Base-by-base conservation (phyloP, 208 protist genomes). In the Leishmania braziliensis region DNA sequence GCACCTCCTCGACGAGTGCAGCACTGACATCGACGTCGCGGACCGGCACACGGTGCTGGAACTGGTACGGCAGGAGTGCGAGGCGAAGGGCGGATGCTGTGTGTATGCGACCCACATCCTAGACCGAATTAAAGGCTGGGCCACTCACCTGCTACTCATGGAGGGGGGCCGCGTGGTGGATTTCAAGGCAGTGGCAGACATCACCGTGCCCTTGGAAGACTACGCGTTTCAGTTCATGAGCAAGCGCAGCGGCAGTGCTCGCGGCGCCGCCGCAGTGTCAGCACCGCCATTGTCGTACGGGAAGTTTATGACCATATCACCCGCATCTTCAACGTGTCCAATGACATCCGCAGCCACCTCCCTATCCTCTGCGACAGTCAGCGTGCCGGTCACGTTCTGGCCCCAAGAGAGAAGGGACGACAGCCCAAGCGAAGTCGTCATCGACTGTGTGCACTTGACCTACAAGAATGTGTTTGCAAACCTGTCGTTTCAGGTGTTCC, bases 41-140 rank as follows among this genome's bases (percentile, higher is more conserved):
- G 91, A 92, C 84, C 85, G 94, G 48, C 77, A 70, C 56, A 88
- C 91, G 5, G 86, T 97, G 50, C 84, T 97, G 54, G 87, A 92
- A 36, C 76, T 93, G 26, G 84, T 95, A 36, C 74, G 81, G 51
- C 39, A 48, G n/a, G 91, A 95, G 75, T 93, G 86, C 69, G 83
- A 84, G 43, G 71, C 39, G 48, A 78, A 56, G 12, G n/a, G 75
- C 2, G 86, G 88, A 66, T 92, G 88, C 79, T 93, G 89, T 68
- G 46, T 97, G 36, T 97, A 97, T 85, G 94, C 94, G 23, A 97
- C 94, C 14, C 94, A 97, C 84, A 96, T 97, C 54, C 78, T 96
- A 48, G 94, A 97, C 79, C 79, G 84, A n/a, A 63, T 94, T 23
- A 60, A 84, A 10, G 91, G 91, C 69, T 97, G 94, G 93, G 90